A percentile compares a stretch with the other conserved stretches of the same genome.
These are phyloP conservation scores for Clitopilus passeckerianus DNA, from an alignment of 768 basidiomycete species.

Conservation along the genomic window DNA sequence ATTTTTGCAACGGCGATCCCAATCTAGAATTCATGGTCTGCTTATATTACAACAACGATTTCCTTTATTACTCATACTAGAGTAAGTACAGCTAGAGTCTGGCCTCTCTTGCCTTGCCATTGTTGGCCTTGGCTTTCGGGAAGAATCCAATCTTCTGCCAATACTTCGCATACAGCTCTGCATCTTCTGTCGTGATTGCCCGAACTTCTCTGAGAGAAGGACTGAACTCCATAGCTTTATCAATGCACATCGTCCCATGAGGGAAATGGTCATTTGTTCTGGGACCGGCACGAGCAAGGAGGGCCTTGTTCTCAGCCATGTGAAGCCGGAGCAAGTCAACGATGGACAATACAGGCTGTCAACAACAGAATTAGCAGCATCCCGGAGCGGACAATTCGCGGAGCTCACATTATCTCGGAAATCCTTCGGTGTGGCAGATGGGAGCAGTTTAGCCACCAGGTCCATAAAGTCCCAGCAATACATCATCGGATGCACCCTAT, in stretches of 20 bases:
- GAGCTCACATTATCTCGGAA: neutral
- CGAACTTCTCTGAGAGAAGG: neutral
- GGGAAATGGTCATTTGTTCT: neutral
- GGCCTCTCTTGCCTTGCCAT: neutral
- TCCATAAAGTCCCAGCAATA: neutral
- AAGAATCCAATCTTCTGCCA: neutral
- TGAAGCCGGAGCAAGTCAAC: neutral
- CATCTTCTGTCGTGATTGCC: neutral
- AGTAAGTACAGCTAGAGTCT: too few relatives aligned
- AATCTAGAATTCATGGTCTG: too few relatives aligned
- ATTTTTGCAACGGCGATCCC: too few relatives aligned
- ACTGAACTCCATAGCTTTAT: neutral
- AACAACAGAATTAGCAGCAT: neutral
- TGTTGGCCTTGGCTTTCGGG: neutral
- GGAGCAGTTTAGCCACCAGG: neutral
- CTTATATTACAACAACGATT: too few relatives aligned
- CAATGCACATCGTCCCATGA: neutral
- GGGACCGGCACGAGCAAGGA: neutral
- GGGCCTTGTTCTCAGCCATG: neutral
- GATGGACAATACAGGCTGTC: neutral
- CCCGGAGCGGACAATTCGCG: neutral
- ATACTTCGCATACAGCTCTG: neutral
- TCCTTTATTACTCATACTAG: too few relatives aligned
- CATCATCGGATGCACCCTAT: neutral
- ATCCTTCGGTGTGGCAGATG: neutral